Conservation (phyloP, 2,329 filamentous ascomycete species). For the Xylariales sp. region DNA sequence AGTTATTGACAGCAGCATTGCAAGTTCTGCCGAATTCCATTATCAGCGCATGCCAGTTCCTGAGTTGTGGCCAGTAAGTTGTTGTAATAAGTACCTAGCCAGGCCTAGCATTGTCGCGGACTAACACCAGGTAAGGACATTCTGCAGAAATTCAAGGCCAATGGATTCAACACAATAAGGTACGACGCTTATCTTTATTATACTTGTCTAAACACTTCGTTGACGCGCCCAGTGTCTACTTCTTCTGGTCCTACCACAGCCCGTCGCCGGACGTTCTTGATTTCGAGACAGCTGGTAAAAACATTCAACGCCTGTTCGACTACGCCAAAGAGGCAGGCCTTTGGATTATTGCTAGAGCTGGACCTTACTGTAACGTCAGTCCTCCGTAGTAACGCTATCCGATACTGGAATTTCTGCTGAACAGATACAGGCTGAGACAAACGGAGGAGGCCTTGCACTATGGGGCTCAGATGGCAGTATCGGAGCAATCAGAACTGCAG, state of each 20-base stretch:
- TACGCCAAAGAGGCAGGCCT: conserved; percentile 46
- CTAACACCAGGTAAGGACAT: conserved; percentile 12
- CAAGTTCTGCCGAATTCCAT: conserved; percentile 44
- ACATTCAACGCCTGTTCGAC: conserved; percentile 45
- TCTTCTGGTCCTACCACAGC: conserved; percentile 47
- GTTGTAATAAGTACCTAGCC: neutral
- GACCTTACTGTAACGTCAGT: conserved; percentile 42
- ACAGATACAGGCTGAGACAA: conserved; percentile 43
- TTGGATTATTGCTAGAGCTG: conserved; percentile 45
- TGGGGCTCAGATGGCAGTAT: conserved; percentile 40
- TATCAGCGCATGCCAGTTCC: conserved; percentile 49
- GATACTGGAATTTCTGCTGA: too few species aligned
- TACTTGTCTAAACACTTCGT: neutral
- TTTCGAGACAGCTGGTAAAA: conserved; percentile 45
- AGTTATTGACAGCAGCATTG: conserved; percentile 9
- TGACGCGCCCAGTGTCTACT: conserved; percentile 31
- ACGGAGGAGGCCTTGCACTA: conserved; percentile 37
- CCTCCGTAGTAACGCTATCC: neutral
- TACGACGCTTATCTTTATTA: too few species aligned
- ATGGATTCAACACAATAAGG: conserved; percentile 13
- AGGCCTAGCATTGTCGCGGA: neutral
- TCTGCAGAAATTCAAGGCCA: conserved; percentile 18
- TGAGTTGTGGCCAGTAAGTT: conserved; percentile 40
- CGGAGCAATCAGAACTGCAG: conserved; percentile 34
- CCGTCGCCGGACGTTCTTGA: conserved; percentile 39